A percentile compares a stretch with the other conserved stretches of the same genome.
Evolutionary conservation across 2,329 filamentous ascomycete species (phyloP).

Genomic region (Cladobotryum mycophilum): DNA sequence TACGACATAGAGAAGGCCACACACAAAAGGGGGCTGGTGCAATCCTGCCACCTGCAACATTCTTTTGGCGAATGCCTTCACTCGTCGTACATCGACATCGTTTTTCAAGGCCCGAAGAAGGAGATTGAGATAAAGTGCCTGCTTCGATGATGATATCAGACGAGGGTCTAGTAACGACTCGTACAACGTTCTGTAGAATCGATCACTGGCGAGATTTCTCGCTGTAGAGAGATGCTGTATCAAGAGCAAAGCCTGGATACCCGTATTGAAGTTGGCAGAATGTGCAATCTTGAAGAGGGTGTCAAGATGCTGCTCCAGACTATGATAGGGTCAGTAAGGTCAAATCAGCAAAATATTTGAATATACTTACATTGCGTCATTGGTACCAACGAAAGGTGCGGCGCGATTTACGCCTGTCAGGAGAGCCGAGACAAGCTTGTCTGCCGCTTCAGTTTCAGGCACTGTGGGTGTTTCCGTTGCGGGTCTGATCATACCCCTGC

Average conservation of each 20-base stretch:
- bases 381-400: constrained; percentile 82
- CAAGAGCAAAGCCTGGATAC: constrained; percentile 87
- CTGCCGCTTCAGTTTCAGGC: constrained; percentile 61
- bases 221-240: constrained; percentile 85
- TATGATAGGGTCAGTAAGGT: constrained; percentile 25
- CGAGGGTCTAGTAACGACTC: constrained; percentile 90
- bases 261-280: constrained; percentile 98
- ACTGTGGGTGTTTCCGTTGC: constrained; percentile 30
- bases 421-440: constrained; percentile 88
- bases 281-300: constrained; percentile 95
- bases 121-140: constrained; percentile 89
- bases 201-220: constrained; percentile 75
- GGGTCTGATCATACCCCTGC: constrained; percentile 17
- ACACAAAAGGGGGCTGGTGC: constrained; percentile 89
- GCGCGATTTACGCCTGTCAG: constrained; percentile 93
- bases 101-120: constrained; percentile 82
- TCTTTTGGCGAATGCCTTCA: constrained; percentile 94
- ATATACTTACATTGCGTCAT: constrained; percentile 61
- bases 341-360: neutral
- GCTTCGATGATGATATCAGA: constrained; percentile 84
- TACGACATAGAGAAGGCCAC: constrained; percentile 85
- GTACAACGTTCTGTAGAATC: constrained; percentile 93
- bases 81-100: constrained; percentile 82
- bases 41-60: constrained; percentile 80
- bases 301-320: constrained; percentile 81